phyloP scores from a whole-genome alignment of 108 stramenopile species.

The Ochromonas danica region DNA sequence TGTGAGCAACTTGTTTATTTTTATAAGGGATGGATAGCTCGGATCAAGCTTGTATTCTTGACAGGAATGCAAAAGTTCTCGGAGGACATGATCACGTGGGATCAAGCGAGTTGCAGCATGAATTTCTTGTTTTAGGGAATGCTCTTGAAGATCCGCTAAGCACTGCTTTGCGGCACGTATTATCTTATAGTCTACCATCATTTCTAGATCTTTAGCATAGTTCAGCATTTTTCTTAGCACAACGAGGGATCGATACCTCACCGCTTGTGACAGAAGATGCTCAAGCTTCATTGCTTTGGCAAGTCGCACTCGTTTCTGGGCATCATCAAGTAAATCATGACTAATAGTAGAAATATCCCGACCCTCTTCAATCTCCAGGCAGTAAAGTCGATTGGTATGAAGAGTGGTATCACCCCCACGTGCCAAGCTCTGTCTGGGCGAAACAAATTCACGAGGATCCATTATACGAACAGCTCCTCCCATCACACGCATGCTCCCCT shows the following conservation, averaged over 20 bases:
- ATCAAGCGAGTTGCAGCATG: neutral
- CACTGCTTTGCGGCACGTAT: neutral
- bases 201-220: neutral
- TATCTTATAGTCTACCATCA: neutral
- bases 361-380: constrained; percentile 19
- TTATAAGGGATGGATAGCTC: neutral
- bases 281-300: neutral
- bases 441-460: too few species aligned
- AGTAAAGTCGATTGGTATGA: neutral
- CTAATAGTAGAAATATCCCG: neutral
- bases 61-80: neutral
- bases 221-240: neutral
- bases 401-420: too few species aligned
- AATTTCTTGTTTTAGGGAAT: neutral
- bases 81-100: neutral
- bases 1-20: neutral
- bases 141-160: neutral
- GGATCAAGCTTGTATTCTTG: neutral
- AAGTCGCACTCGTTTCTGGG: neutral
- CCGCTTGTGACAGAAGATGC: neutral
- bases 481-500: constrained; percentile 1
- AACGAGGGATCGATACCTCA: neutral
- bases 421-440: neutral
- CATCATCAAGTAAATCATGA: neutral
- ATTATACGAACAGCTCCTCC: neutral